Percentiles rank a stretch among this genome's conserved stretches.
These are phyloP conservation scores for Emericellopsis cladophorae DNA, from an alignment of 2,329 filamentous ascomycete species.

Conservation along the genomic window DNA sequence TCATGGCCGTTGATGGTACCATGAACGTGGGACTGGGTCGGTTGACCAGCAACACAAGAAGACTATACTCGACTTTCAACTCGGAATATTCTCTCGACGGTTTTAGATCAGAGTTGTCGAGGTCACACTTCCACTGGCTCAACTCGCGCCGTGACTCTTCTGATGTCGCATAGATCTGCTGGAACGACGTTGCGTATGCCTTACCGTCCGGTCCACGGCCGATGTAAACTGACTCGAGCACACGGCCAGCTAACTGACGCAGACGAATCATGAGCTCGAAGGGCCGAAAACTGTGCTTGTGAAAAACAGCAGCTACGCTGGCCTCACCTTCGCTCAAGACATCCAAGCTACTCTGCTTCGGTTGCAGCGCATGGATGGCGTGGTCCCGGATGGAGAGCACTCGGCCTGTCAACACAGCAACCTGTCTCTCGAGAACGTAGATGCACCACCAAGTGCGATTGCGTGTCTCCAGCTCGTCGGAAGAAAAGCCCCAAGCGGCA, in stretches of 20 bases:
- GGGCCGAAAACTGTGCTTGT: conserved; percentile 5
- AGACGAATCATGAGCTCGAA: conserved; percentile 7
- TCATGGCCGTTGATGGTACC: conserved; percentile 10
- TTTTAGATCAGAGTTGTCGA: conserved; percentile 7
- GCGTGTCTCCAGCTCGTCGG: conserved; percentile 9
- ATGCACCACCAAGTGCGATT: conserved; percentile 12
- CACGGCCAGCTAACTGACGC: conserved; percentile 8
- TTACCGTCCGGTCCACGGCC: conserved; percentile 9
- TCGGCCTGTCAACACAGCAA: conserved; percentile 10
- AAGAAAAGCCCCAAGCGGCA: conserved; percentile 6
- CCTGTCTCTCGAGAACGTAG: conserved; percentile 10
- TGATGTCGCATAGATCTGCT: conserved; percentile 8
- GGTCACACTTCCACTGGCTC: conserved; percentile 8
- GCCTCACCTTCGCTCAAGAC: conserved; percentile 5
- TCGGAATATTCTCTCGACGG: conserved; percentile 10
- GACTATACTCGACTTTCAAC: conserved; percentile 11
- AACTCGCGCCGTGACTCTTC: conserved; percentile 7
- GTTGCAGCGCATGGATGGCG: conserved; percentile 9
- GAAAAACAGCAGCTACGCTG: conserved; percentile 3
- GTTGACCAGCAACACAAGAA: conserved; percentile 9
- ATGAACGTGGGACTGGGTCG: conserved; percentile 12
- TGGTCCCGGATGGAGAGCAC: conserved; percentile 11
- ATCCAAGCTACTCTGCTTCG: conserved; percentile 5
- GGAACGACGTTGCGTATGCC: conserved; percentile 8
- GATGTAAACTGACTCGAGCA: conserved; percentile 12